Percentiles rank a stretch among this genome's conserved stretches.
Evolutionary conservation across 805 yeast species (phyloP).

Genomic region (Sugiyamaella valdiviana): DNA sequence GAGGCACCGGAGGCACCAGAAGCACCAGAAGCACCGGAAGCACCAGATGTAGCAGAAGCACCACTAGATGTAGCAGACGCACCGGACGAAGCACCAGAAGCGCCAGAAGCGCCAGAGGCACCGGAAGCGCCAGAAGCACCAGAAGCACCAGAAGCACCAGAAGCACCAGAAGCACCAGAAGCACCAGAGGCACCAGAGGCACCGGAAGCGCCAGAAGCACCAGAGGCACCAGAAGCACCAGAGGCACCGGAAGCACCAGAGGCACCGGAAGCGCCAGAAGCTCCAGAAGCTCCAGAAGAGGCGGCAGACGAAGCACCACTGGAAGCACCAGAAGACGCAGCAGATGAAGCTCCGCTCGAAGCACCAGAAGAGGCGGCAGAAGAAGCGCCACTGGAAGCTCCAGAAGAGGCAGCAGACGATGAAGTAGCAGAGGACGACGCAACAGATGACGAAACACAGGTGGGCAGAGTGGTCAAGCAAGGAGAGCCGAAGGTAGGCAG

Average conservation of each 20-base stretch:
- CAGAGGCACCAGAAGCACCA: neutral
- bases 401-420: neutral
- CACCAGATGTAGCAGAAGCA: no score
- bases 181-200: no score
- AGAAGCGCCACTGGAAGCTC: neutral
- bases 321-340: conserved; percentile 1
- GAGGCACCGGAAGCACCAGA: neutral
- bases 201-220: no score
- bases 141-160: no score
- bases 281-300: neutral
- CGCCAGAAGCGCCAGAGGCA: no score
- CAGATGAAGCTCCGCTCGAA: neutral
- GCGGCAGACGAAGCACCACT: conserved; percentile 1
- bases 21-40: no score
- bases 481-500: neutral
- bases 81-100: no score
- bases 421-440: neutral
- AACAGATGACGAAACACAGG: neutral
- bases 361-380: conserved; percentile 2
- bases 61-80: no score
- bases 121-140: no score
- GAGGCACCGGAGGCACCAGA: no score
- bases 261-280: conserved; percentile 1
- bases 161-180: no score
- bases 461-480: neutral